Evolutionary conservation across 768 basidiomycete genomes (phyloP), one percentile per base, ranked within the genome.

Genomic region (Sistotremastrum niveocremeum): DNA sequence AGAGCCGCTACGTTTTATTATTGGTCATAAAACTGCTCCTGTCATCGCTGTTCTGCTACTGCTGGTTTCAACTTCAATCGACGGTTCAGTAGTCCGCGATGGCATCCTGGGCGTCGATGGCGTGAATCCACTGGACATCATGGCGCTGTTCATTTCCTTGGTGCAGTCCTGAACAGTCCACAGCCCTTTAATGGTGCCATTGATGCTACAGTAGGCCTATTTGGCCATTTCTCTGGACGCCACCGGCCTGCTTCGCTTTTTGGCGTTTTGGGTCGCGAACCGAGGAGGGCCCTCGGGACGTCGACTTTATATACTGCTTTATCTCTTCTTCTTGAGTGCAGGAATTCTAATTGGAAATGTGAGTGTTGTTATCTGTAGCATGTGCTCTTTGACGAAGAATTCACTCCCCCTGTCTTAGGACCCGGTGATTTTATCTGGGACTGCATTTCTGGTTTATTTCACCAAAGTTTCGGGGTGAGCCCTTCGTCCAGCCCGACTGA

Each of bases 181-280:
- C 34, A 7, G 12, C 4, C 7, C 34, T 7, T 28, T 5, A 4
- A 28, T 31, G 11, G 20, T 9, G 11, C 29, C 5, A 0, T 4
- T 42, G 3, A 34, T 2, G 12, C 12, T 31, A 6, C 29, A 29
- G 11, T 46, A 67, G 59, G 68, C 91, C 0, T 97, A 97, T 63
- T 82, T 95, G 70, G 80, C 90, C 4, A 82, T 95, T 34, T 87
- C 91, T 0, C 71, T 97, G 37, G 94, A 97, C 56, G 73, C 81
- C 6, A 90, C 90, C 0, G 94, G 94, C 4, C 69, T 91, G 10
- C 70, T 98, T 4, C 77, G 84, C 42, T 82, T 84, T 9, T 78
- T 90, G 1, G 91, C 93, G 0, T 90, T 88, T 63, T 84, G 79
- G 76, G 88, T 95, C 52, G 81, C 81, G 51, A 82, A 84, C 50